A percentile compares a stretch with the other conserved stretches of the same genome.
These are phyloP conservation scores for Tubosaeta sp. DNA, from an alignment of 768 basidiomycete genomes.

Conservation along the genomic window DNA sequence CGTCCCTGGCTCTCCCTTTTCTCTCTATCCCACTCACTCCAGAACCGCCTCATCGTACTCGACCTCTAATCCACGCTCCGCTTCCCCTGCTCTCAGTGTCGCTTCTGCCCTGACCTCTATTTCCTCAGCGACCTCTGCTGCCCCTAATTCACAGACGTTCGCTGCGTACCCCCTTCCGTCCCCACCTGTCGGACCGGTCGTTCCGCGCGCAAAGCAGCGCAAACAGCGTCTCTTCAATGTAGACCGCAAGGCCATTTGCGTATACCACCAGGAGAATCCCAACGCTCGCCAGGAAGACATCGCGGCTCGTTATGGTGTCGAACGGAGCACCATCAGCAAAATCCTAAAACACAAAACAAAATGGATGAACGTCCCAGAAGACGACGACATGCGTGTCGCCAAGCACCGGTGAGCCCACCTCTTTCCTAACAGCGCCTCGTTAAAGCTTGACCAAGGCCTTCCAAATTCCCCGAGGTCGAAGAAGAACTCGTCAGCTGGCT, in stretches of 20 bases:
- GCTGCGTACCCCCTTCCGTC: slow-evolving; percentile 27
- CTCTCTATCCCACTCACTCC: slow-evolving; percentile 42
- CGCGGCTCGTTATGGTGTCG: slow-evolving; percentile 68
- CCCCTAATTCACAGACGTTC: slow-evolving; percentile 29
- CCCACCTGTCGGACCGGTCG: slow-evolving; percentile 27
- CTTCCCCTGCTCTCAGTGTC: slow-evolving; percentile 61
- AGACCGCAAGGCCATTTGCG: slow-evolving; percentile 73
- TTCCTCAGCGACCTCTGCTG: slow-evolving; percentile 36
- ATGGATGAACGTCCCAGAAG: slow-evolving; percentile 68
- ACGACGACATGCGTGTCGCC: slow-evolving; percentile 54
- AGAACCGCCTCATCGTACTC: slow-evolving; percentile 42
- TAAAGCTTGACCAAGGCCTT: slow-evolving; percentile 45
- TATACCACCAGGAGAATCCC: slow-evolving; percentile 59
- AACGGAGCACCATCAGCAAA: slow-evolving; percentile 92
- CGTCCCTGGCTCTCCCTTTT: slow-evolving; percentile 42
- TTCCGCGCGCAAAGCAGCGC: slow-evolving; percentile 46
- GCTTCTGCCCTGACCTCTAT: slow-evolving; percentile 51
- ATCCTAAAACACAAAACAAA: slow-evolving; percentile 81
- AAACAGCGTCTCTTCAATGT: slow-evolving; percentile 73
- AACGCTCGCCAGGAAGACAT: slow-evolving; percentile 81
- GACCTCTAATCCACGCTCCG: slow-evolving; percentile 46
- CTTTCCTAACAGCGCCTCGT: slow-evolving; percentile 3
- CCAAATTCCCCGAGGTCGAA: slow-evolving; percentile 80
- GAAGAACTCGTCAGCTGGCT: slow-evolving; percentile 58
- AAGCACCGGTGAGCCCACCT: slow-evolving; percentile 56